Evolutionary conservation across 257 asterid genomes (phyloP).

Genomic region (Solanum commersonii): DNA sequence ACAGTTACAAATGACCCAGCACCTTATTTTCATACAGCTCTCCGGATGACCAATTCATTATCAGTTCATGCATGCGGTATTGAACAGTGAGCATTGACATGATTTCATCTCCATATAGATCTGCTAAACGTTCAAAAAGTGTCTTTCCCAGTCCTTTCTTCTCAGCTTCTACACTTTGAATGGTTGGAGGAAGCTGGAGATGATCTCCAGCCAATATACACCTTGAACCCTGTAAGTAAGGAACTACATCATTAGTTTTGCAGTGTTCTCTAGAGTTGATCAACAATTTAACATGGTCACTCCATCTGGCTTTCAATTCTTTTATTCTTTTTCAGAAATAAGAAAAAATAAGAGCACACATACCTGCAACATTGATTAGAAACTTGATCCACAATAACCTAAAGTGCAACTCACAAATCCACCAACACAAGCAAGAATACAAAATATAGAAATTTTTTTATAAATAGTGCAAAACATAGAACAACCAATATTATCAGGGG

Average conservation of each 20-base stretch:
- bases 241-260: constrained; percentile 10
- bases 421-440: neutral
- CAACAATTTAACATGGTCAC: neutral
- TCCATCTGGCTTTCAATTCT: neutral
- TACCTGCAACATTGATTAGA: neutral
- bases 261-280: neutral
- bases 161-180: constrained; percentile 97
- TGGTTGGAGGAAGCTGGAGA: constrained; percentile 98
- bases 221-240: constrained; percentile 59
- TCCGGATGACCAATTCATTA: constrained; percentile 91
- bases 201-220: constrained; percentile 93
- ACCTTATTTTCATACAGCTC: constrained; percentile 92
- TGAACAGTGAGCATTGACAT: constrained; percentile 95
- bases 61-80: constrained; percentile 92
- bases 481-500: neutral
- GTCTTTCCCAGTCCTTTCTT: constrained; percentile 89
- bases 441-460: neutral
- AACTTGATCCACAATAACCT: neutral
- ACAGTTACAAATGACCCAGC: constrained; percentile 11
- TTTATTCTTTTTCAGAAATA: neutral
- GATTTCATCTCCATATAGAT: constrained; percentile 68
- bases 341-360: neutral
- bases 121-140: constrained; percentile 89
- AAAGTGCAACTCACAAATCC: neutral
- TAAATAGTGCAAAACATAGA: neutral